These are phyloP conservation scores for Erodium moschatum DNA, from an alignment of 441 rosid species.

Conservation along the genomic window DNA sequence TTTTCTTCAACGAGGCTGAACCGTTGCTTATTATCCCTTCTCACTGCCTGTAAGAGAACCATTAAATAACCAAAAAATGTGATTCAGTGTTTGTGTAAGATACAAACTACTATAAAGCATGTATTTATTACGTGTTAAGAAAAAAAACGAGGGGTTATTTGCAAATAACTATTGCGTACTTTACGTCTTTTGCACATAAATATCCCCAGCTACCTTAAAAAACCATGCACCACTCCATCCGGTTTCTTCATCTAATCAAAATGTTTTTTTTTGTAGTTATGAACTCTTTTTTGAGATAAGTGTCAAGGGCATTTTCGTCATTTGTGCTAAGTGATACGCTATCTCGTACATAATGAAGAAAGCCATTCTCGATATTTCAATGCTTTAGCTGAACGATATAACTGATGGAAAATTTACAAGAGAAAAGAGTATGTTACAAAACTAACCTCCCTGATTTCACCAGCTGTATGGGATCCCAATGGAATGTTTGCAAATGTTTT, in stretches of 20 bases:
- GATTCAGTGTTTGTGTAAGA: not conserved
- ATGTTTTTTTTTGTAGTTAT: too few relatives aligned
- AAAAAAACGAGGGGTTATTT: too few relatives aligned
- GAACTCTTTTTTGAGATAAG: too few relatives aligned
- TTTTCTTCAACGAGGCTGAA: slow-evolving; percentile 66
- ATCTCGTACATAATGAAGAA: not conserved
- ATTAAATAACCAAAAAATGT: slow-evolving; percentile 9
- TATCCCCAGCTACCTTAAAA: too few relatives aligned
- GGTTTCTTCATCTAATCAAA: too few relatives aligned
- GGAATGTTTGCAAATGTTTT: slow-evolving; percentile 61
- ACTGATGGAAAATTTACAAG: not conserved
- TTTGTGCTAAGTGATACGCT: not conserved
- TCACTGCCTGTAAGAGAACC: slow-evolving; percentile 48
- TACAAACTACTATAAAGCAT: not conserved
- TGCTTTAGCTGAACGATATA: not conserved
- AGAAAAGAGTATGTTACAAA: slow-evolving; percentile 11
- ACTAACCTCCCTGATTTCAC: slow-evolving; percentile 70
- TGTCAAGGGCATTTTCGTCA: not conserved
- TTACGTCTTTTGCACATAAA: too few relatives aligned
- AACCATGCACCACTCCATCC: too few relatives aligned
- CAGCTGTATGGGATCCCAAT: slow-evolving; percentile 53
- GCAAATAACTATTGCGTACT: too few relatives aligned
- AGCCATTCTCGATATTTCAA: not conserved
- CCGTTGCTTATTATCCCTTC: slow-evolving; percentile 78
- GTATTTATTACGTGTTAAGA: too few relatives aligned